phyloP scores from a whole-genome alignment of 116 monocot genomes.

The Iris pallida region DNA sequence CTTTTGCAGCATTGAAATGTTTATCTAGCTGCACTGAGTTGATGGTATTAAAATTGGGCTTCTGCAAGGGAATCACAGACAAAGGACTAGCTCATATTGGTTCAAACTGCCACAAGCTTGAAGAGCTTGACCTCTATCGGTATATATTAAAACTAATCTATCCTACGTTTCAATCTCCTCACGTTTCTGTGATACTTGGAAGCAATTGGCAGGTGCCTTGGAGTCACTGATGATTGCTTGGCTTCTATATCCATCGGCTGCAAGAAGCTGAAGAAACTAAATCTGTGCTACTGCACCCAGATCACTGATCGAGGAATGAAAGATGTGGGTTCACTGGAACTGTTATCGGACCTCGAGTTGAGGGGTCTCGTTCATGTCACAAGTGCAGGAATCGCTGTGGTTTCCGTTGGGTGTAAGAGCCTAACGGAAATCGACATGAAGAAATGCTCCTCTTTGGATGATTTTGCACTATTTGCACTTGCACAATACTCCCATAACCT shows the following conservation, averaged over 20 bases:
- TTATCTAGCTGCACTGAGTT: conserved; percentile 59
- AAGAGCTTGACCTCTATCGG: conserved; percentile 84
- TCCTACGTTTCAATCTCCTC: not conserved
- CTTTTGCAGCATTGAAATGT: conserved; percentile 55
- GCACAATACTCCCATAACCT: conserved; percentile 46
- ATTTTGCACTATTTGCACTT: conserved; percentile 54
- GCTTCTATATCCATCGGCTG: conserved; percentile 51
- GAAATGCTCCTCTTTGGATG: conserved; percentile 58
- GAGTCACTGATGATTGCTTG: conserved; percentile 58
- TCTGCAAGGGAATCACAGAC: conserved; percentile 55
- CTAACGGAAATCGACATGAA: conserved; percentile 64
- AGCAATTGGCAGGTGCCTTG: conserved; percentile 42
- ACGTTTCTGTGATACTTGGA: not conserved
- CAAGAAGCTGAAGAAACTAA: conserved; percentile 66
- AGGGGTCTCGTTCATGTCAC: conserved; percentile 53
- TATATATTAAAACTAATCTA: conserved; percentile 13
- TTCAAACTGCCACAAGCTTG: conserved; percentile 58
- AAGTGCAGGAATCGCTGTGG: conserved; percentile 38
- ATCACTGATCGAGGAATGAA: conserved; percentile 66
- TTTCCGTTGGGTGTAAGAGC: conserved; percentile 61
- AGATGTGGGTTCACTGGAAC: conserved; percentile 45
- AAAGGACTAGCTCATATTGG: conserved; percentile 56
- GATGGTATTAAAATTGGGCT: conserved; percentile 57
- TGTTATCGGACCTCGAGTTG: conserved; percentile 60
- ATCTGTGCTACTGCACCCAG: conserved; percentile 70